Base-by-base conservation (phyloP, 345 rosid species). In the Camelina sativa region DNA sequence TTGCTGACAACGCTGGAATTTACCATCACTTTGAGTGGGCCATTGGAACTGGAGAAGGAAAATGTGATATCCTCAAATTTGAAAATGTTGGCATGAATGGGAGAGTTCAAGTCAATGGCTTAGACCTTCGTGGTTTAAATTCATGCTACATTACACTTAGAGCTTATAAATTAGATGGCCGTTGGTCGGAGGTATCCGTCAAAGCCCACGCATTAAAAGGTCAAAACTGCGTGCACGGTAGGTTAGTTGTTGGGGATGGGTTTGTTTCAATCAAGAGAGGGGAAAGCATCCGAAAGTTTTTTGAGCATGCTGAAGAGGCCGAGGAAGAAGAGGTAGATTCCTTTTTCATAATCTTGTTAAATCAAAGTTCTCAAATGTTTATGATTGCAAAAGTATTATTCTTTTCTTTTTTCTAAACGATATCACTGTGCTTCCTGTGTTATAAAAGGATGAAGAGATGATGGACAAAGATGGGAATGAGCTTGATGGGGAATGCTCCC, bases 1-100 rank as follows among this genome's bases (percentile, higher is more conserved):
- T 95, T 83, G 79, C 87, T 17, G 97, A 95, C 71, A 79, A 90
- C 63, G 78, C 84, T 79, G 97, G 89, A 43, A 76, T 83, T 41
- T 90, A 95, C 77, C 96, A 89, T 78, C 91, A 90, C 70, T 90
- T 95, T 82, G 99, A 95, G 80, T 95, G 99, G 99, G 99, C 92
- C n/a, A 81, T 92, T 76, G 99, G 99, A 79, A 84, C 91, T 1
- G 97, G 86, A 70, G 96, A 90, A 82, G 97, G 97, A 69, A 89
- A 90, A 80, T 82, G 84, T 57, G 99, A 95, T 79, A 82, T 95
- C 82, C 83, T 85, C 84, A 91, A 88, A 75, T 95, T 86, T 84
- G 87, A 92, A 87, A 85, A 95, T 70, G 97, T 95, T 62, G 99
- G 99, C 81, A 76, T 76, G 83, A 83, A 73, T 65, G 83, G 89